Conservation (phyloP, 1,284 basidiomycete genomes). For the Ustilago bromivora region DNA sequence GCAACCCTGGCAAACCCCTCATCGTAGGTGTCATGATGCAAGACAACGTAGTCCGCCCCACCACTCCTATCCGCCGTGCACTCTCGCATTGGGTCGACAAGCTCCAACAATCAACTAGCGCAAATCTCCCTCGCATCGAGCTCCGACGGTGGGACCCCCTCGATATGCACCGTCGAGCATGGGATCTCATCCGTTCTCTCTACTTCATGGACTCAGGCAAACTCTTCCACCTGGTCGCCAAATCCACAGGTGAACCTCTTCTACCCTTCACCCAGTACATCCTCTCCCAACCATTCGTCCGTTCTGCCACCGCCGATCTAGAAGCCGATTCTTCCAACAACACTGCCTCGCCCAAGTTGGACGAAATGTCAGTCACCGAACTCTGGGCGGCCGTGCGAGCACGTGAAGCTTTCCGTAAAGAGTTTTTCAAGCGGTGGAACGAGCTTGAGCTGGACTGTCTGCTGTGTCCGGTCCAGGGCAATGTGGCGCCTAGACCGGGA, state of each 20-base stretch:
- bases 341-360: slow-evolving; percentile 6
- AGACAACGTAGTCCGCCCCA: slow-evolving; percentile 40
- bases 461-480: slow-evolving; percentile 40
- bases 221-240: slow-evolving; percentile 35
- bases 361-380: slow-evolving; percentile 37
- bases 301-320: slow-evolving; percentile 13
- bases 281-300: slow-evolving; percentile 38
- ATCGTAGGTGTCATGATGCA: slow-evolving; percentile 41
- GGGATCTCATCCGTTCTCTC: slow-evolving; percentile 50
- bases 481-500: slow-evolving; percentile 42
- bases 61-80: slow-evolving; percentile 31
- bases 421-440: slow-evolving; percentile 36
- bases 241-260: slow-evolving; percentile 45
- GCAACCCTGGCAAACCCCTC: slow-evolving; percentile 11
- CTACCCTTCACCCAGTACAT: slow-evolving; percentile 49
- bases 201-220: slow-evolving; percentile 57
- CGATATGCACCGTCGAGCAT: slow-evolving; percentile 39
- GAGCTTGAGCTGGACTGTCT: slow-evolving; percentile 43
- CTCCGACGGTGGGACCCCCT: slow-evolving; percentile 30
- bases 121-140: slow-evolving; percentile 14
- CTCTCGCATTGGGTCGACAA: slow-evolving; percentile 34
- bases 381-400: slow-evolving; percentile 16
- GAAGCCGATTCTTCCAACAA: slow-evolving; percentile 4
- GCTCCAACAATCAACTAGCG: slow-evolving; percentile 3
- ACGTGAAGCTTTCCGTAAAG: slow-evolving; percentile 36